Evolutionary conservation across 176 grass and related monocot genomes (phyloP).

Genomic region (Oryza rufipogon): DNA sequence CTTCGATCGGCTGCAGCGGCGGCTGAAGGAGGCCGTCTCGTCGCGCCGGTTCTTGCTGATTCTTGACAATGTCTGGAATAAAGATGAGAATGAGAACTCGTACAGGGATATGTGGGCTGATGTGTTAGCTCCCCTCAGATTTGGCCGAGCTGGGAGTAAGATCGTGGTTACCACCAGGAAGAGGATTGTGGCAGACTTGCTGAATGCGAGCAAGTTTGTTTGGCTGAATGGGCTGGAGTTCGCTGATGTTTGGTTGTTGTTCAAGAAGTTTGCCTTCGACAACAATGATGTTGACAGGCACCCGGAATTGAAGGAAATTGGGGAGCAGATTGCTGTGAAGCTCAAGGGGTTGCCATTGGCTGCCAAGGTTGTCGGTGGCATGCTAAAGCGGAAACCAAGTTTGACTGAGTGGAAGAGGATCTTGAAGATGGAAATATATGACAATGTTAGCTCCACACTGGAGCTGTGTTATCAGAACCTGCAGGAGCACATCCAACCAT

Average conservation of each 20-base stretch:
- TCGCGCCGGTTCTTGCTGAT: constrained; percentile 35
- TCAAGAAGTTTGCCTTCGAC: constrained; percentile 37
- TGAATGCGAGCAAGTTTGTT: constrained; percentile 8
- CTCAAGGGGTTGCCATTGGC: constrained; percentile 40
- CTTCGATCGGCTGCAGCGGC: constrained; percentile 20
- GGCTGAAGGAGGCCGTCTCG: not conserved
- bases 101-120: constrained; percentile 15
- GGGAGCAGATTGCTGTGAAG: constrained; percentile 21
- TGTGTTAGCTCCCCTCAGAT: constrained; percentile 37
- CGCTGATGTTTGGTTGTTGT: constrained; percentile 29
- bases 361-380: constrained; percentile 19
- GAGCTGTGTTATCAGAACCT: constrained; percentile 45
- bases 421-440: constrained; percentile 13
- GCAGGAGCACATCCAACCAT: constrained; percentile 40
- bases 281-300: not conserved
- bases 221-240: not conserved
- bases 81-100: not conserved
- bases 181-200: not conserved
- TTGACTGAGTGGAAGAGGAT: constrained; percentile 20
- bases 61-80: constrained; percentile 55
- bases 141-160: constrained; percentile 21
- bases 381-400: not conserved
- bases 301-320: not conserved
- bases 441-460: constrained; percentile 1
- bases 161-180: constrained; percentile 45